These are phyloP conservation scores for Isabelozyma rhagii DNA, from an alignment of 805 yeast species.

Conservation along the genomic window DNA sequence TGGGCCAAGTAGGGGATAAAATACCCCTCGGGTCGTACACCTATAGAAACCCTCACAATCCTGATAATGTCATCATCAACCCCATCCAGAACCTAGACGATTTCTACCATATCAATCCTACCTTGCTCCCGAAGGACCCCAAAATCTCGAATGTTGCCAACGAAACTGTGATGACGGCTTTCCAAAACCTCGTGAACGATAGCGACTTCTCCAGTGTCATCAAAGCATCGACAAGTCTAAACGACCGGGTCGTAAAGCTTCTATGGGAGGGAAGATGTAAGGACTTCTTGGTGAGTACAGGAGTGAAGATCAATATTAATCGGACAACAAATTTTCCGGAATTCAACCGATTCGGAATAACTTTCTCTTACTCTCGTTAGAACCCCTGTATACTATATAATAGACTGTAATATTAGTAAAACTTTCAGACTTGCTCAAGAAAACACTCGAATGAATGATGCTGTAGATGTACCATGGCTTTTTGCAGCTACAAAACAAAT, in stretches of 20 bases:
- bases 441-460: not conserved
- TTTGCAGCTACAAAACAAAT: too few relatives aligned
- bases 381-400: not conserved
- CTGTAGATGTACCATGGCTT: too few relatives aligned
- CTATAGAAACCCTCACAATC: not conserved
- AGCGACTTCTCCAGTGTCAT: conserved; percentile 67
- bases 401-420: not conserved
- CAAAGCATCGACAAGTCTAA: conserved; percentile 68
- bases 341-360: conserved; percentile 52
- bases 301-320: conserved; percentile 51
- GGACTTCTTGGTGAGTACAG: conserved; percentile 76
- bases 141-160: conserved; percentile 8
- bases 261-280: conserved; percentile 88
- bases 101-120: conserved; percentile 25
- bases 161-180: conserved; percentile 47
- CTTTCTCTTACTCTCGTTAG: conserved; percentile 59
- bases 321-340: conserved; percentile 41
- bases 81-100: conserved; percentile 23
- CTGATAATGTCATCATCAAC: conserved; percentile 11
- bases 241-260: conserved; percentile 56
- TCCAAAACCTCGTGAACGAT: conserved; percentile 47
- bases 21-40: not conserved
- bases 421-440: not conserved
- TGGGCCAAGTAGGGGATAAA: not conserved
- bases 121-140: conserved; percentile 9